Evolutionary conservation across 2,329 filamentous ascomycete genomes (phyloP).

Genomic region (Neurospora sp.): DNA sequence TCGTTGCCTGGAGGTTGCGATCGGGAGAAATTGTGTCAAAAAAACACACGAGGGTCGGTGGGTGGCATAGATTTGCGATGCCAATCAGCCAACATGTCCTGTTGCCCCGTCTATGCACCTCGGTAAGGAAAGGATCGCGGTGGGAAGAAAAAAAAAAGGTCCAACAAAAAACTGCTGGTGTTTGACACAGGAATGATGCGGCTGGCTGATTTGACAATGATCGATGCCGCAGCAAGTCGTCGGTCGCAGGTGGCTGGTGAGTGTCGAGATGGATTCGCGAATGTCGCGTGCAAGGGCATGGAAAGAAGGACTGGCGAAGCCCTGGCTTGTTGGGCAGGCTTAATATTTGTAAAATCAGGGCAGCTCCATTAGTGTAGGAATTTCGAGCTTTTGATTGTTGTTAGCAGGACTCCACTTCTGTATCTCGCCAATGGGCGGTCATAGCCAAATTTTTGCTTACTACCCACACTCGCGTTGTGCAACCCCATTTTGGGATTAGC

Average conservation of each 20-base stretch:
- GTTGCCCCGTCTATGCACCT: background rate
- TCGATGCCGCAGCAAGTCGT: background rate
- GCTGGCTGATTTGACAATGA: background rate
- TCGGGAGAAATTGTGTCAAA: background rate
- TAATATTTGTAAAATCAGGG: slow-evolving; percentile 10
- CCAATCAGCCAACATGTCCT: background rate
- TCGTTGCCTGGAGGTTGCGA: background rate
- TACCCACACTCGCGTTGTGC: slow-evolving; percentile 2
- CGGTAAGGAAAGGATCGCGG: background rate
- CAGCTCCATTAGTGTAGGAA: slow-evolving; percentile 1
- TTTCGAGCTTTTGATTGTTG: slow-evolving; percentile 1
- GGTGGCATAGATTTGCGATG: background rate
- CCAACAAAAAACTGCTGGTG: background rate
- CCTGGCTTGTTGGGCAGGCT: slow-evolving; percentile 1
- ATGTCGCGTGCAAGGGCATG: background rate
- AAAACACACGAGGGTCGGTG: background rate
- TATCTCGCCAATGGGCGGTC: slow-evolving; percentile 9
- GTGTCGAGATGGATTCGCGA: background rate
- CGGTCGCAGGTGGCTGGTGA: background rate
- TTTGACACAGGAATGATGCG: background rate
- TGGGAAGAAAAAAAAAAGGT: background rate
- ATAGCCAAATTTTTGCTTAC: slow-evolving; percentile 7
- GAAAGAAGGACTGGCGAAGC: background rate
- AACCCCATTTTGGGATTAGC: slow-evolving; percentile 23
- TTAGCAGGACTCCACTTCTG: background rate